These are phyloP conservation scores for Neolentinus lepideus DNA, from an alignment of 1,284 basidiomycete genomes.

Conservation along the genomic window DNA sequence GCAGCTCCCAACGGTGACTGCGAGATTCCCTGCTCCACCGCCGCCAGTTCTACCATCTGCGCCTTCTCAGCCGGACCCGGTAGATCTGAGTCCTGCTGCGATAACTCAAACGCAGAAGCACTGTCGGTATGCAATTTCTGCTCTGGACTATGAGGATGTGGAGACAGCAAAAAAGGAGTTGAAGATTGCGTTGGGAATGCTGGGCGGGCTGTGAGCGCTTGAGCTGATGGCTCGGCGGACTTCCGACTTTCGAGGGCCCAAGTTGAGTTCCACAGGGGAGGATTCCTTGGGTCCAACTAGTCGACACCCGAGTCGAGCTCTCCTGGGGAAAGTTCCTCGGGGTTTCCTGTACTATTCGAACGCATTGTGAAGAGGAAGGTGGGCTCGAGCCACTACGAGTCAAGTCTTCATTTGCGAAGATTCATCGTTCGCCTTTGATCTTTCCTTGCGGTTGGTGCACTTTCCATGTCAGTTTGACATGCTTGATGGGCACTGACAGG, in stretches of 20 bases:
- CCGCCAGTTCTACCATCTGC: slow-evolving; percentile 6
- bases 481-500: too few species aligned
- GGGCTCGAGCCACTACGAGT: neutral
- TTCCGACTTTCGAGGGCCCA: neutral
- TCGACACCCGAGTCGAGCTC: neutral
- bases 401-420: neutral
- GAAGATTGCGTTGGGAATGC: neutral
- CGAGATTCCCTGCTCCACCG: slow-evolving; percentile 6
- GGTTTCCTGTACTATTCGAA: neutral
- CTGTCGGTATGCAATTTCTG: slow-evolving; percentile 84
- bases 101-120: slow-evolving; percentile 82
- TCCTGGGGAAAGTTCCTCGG: neutral
- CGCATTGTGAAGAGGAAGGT: neutral
- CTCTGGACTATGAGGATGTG: slow-evolving; percentile 88
- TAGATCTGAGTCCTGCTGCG: slow-evolving; percentile 53
- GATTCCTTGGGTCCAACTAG: neutral
- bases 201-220: neutral
- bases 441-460: neutral
- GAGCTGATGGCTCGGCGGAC: neutral
- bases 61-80: slow-evolving; percentile 15
- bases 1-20: slow-evolving; percentile 9
- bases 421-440: neutral
- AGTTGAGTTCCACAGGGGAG: neutral
- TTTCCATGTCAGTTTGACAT: neutral
- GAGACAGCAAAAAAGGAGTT: slow-evolving; percentile 67